A percentile compares a stretch with the other conserved stretches of the same genome.
Evolutionary conservation across 495 filamentous ascomycete genomes (phyloP).

Genomic region (Durotheca rogersii): DNA sequence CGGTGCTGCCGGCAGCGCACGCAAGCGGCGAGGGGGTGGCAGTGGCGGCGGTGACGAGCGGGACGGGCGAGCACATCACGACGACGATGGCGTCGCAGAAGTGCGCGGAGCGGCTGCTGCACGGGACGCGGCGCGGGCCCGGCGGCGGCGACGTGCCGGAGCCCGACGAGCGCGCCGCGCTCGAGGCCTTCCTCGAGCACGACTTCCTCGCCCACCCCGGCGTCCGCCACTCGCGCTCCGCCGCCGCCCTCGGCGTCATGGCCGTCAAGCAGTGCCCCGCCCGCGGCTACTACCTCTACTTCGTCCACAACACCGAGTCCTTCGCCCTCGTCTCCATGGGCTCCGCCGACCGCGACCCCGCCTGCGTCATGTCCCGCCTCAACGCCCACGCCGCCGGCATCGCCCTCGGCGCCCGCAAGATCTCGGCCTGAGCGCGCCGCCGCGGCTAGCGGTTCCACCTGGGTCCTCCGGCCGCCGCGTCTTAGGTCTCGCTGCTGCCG

Average conservation of each 20-base stretch:
- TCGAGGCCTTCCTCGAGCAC: conserved; percentile 66
- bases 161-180: conserved; percentile 68
- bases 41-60: conserved; percentile 82
- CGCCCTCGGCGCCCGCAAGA: conserved; percentile 53
- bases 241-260: conserved; percentile 80
- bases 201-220: conserved; percentile 87
- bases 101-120: conserved; percentile 75
- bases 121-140: conserved; percentile 57
- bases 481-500: too few species aligned
- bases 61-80: conserved; percentile 96
- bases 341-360: conserved; percentile 65
- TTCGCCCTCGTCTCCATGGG: conserved; percentile 90
- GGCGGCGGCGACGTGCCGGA: conserved; percentile 60
- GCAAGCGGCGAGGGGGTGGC: conserved; percentile 55
- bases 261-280: conserved; percentile 72
- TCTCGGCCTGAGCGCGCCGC: conserved; percentile 35
- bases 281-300: conserved; percentile 77
- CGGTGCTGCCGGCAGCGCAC: conserved; percentile 70
- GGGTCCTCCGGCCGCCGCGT: too few species aligned
- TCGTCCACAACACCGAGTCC: conserved; percentile 90
- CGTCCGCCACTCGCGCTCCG: conserved; percentile 66
- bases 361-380: conserved; percentile 80
- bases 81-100: conserved; percentile 80
- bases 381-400: conserved; percentile 37
- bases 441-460: too few species aligned